phyloP scores from a whole-genome alignment of 768 basidiomycete species.

The Psilocybe subaeruginosa region DNA sequence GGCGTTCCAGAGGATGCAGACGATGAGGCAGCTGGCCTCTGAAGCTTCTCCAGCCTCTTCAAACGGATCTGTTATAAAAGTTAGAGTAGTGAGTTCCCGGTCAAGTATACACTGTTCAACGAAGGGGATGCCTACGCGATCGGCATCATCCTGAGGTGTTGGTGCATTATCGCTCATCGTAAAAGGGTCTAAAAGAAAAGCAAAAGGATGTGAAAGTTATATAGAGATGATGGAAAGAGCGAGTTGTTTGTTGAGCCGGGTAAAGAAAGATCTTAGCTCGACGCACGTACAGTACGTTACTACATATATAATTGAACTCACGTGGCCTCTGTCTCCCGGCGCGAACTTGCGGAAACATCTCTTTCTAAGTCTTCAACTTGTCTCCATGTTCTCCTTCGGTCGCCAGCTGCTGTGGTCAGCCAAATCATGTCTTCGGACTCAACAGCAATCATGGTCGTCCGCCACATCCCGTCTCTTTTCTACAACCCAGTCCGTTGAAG shows the following conservation, averaged over 20 bases:
- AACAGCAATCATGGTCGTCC: conserved; percentile 19
- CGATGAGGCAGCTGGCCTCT: conserved; percentile 41
- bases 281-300: neutral
- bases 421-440: conserved; percentile 24
- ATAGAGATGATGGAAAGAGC: neutral
- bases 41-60: conserved; percentile 89
- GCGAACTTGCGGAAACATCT: neutral
- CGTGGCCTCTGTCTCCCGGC: conserved; percentile 8
- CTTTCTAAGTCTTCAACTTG: neutral
- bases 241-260: conserved; percentile 1
- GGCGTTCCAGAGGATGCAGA: conserved; percentile 32
- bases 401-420: conserved; percentile 28
- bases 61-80: conserved; percentile 73
- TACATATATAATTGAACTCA: conserved; percentile 4
- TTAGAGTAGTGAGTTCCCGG: neutral
- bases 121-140: conserved; percentile 54
- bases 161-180: conserved; percentile 43
- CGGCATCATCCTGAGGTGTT: conserved; percentile 77
- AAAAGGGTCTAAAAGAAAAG: neutral
- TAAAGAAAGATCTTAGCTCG: neutral
- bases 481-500: conserved; percentile 53
- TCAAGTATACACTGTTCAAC: neutral
- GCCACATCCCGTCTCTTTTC: conserved; percentile 54
- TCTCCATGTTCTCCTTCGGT: conserved; percentile 26
- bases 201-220: neutral